These are phyloP conservation scores for Colletotrichum theobromicola DNA, from an alignment of 2,329 filamentous ascomycete genomes.

Conservation along the genomic window DNA sequence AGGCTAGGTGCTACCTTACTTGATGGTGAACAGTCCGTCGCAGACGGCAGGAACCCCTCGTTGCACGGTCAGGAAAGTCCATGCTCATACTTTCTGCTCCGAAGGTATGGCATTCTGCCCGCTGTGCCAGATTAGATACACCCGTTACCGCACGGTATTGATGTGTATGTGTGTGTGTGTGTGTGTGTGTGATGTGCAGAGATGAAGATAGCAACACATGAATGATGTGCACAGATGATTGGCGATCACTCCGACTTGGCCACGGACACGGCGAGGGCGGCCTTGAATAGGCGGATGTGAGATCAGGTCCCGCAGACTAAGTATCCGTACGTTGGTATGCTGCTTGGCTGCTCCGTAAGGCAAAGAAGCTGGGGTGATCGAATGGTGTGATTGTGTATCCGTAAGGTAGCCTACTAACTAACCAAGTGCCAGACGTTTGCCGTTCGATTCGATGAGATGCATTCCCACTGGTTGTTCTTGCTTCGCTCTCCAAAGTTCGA, in stretches of 20 bases:
- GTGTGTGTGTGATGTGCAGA: background rate
- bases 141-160: no score
- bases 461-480: background rate
- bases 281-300: background rate
- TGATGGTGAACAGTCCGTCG: background rate
- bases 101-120: background rate
- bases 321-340: background rate
- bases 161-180: no score
- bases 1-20: background rate
- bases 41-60: background rate
- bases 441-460: background rate
- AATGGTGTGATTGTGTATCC: background rate
- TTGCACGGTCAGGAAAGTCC: background rate
- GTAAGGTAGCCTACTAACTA: background rate
- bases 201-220: slow-evolving; percentile 1
- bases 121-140: no score
- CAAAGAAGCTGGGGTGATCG: background rate
- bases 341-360: background rate
- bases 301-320: background rate
- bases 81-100: no score
- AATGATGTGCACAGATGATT: slow-evolving; percentile 17
- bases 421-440: background rate
- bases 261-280: background rate
- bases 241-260: slow-evolving; percentile 1
- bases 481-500: background rate